Base-by-base conservation (phyloP, 495 filamentous ascomycete genomes). In the Lasiosphaeria miniovina region DNA sequence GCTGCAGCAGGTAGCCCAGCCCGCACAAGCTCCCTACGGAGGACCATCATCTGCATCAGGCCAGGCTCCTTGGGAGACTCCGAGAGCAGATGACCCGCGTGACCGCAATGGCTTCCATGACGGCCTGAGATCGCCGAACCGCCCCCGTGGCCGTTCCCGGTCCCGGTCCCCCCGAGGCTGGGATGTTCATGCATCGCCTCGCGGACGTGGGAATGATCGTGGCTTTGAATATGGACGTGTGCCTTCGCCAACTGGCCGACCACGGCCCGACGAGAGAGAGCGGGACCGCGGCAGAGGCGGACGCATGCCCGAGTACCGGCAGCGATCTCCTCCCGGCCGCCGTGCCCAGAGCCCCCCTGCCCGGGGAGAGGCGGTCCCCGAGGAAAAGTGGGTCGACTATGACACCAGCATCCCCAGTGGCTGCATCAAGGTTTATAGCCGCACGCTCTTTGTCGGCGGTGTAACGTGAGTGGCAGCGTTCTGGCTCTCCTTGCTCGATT, bases 371-470 rank as follows among this genome's bases (percentile, higher is more conserved):
- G 33, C 33, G 24, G 51, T 65, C 46, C 67, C 65, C 15, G 38
- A 7, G 15, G 81, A 86, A 7, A 97, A 96, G 75, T 88, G 86
- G 77, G 78, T 96, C 55, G 86, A 93, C 49, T 88, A 86, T 75
- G 94, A 98, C 70, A 78, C 82, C 48, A 82, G 75, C 3, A 78
- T 98, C 59, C 85, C 86, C 6, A 80, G 80, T 63, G 86, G 86
- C 53, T 83, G 81, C 64, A 96, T 98, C 73, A 96, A 93, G 79
- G 94, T 98, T 0, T 79, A 96, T 48, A 98, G 95, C 70, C 85
- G 94, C 57, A 98, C 94, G 31, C 82, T 98, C 3, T 98, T 98
- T 68, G 91, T 98, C 52, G 94, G 94, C 54, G 94, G 95, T 72
- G 94, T 96, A 64, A 93, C 89, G 85, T 90, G 82, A 86, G 87